Evolutionary conservation across 176 grass and related monocot species (phyloP), one percentile per base, ranked within the genome.

Genomic region (Pontederia paniculata): DNA sequence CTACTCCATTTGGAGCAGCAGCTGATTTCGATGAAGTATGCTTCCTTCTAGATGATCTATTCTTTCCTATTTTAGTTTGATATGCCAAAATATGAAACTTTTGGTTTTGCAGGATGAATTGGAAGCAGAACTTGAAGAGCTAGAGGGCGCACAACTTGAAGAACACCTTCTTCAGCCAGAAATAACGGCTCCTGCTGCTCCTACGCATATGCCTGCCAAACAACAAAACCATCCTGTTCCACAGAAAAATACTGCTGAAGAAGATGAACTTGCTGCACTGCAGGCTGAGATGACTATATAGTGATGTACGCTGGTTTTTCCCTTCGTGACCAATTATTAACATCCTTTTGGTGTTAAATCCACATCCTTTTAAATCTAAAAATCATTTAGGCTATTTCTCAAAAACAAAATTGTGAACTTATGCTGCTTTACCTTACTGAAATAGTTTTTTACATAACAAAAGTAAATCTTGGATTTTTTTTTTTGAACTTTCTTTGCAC

Each of bases 281-380:
- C 85, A 95, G 71, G 89, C 85, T 58, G 89, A 95, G 72, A 95
- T 89, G 89, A 81, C 89, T 51, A 86, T 86, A 82, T 89, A 89
- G 65, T 76, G 74, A 79, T 76, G 84, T 83, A 80, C 13, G 28
- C 1, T 37, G 28, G 28, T 37, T 37, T 6, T 37, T 37, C 28
- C 28, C 28, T 37, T 6, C 28, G 7, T 37, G 28, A 3, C 28
- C 28, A 37, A 37, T 37, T 37, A 37, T n/a, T 6, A 37, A 37
- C 28, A 37, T 37, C 28, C 7, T 37, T 37, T 37, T 37, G n/a
- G 7, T 37, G 28, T 37, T 37, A 37, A 37, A 37, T 37, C 1
- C 7, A 6, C 28, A 37, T 37, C 28, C 28, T 37, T 37, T 37
- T 37, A 37, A 37, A 37, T 37, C 28, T 37, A 6, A 37, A 5